Percentiles rank a stretch among this genome's conserved stretches.
Conservation (phyloP, 169 alveolate genomes). For the Plasmodium yoelii region DNA sequence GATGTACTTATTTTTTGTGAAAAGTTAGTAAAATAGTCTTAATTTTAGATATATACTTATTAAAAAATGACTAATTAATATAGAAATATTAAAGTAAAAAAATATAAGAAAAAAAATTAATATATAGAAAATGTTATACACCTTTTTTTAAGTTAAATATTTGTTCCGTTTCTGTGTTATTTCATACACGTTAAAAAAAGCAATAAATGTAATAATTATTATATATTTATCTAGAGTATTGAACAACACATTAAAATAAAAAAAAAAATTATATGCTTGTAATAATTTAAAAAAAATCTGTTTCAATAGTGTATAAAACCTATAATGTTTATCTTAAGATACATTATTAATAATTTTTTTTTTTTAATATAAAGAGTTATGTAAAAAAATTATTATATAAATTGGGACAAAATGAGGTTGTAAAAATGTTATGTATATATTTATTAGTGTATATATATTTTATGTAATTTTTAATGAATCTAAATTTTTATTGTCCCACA, state of each 20-base stretch:
- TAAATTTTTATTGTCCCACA: neutral
- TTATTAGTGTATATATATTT: neutral
- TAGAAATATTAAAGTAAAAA: too few relatives aligned
- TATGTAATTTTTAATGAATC: conserved; percentile 1
- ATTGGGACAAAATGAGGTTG: conserved; percentile 18
- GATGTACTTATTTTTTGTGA: too few relatives aligned
- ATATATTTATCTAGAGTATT: neutral
- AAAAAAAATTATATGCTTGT: conserved; percentile 9
- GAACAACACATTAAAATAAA: neutral
- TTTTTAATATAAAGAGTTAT: neutral
- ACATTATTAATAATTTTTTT: conserved; percentile 18
- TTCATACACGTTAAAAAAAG: neutral
- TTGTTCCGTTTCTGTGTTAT: too few relatives aligned
- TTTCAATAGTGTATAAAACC: conserved; percentile 28
- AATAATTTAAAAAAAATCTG: conserved; percentile 6
- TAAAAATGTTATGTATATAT: conserved; percentile 12
- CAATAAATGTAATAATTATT: neutral
- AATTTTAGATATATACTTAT: too few relatives aligned
- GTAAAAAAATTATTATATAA: neutral
- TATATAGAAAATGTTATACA: too few relatives aligned
- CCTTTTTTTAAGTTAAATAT: too few relatives aligned
- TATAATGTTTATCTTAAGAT: conserved; percentile 23
- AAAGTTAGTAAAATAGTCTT: too few relatives aligned
- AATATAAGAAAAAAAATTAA: too few relatives aligned
- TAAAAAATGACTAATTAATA: too few relatives aligned